Percentiles rank a stretch among this genome's conserved stretches.
phyloP scores from a whole-genome alignment of 345 rosid species.

The Trapa incisa region DNA sequence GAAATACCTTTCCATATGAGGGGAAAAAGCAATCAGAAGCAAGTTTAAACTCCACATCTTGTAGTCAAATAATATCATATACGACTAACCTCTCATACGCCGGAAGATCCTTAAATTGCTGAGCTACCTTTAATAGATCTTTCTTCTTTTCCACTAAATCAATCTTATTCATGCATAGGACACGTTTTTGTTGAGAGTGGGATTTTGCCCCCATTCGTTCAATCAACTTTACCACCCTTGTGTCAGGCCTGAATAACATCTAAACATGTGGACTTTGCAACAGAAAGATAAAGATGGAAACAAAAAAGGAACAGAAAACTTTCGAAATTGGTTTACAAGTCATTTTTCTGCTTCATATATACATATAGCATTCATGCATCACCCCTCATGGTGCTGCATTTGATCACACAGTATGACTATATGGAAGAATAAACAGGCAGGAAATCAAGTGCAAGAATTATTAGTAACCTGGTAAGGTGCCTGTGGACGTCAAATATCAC shows the following conservation, averaged over 20 bases:
- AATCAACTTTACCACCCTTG: conserved; percentile 65
- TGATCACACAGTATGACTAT: background rate
- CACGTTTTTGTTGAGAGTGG: conserved; percentile 55
- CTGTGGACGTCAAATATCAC: conserved; percentile 90
- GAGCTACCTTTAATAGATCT: conserved; percentile 56
- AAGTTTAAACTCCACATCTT: background rate
- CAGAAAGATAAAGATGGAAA: background rate
- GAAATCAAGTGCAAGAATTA: background rate
- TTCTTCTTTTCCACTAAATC: conserved; percentile 76
- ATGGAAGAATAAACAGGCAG: background rate
- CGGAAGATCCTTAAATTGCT: conserved; percentile 71
- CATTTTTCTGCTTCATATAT: background rate
- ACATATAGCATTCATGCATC: no score
- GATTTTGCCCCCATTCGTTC: conserved; percentile 51
- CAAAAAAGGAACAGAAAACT: background rate
- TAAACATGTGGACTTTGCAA: background rate
- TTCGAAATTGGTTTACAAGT: background rate
- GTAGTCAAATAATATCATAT: background rate
- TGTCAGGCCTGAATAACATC: conserved; percentile 48
- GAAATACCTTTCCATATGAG: conserved; percentile 39
- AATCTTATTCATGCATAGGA: conserved; percentile 87
- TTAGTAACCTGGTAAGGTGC: conserved; percentile 64
- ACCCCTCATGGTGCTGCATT: background rate
- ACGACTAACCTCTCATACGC: conserved; percentile 66
- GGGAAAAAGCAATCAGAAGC: conserved; percentile 1